Base-by-base conservation (phyloP, 768 basidiomycete species). In the Pisolithus sp. region DNA sequence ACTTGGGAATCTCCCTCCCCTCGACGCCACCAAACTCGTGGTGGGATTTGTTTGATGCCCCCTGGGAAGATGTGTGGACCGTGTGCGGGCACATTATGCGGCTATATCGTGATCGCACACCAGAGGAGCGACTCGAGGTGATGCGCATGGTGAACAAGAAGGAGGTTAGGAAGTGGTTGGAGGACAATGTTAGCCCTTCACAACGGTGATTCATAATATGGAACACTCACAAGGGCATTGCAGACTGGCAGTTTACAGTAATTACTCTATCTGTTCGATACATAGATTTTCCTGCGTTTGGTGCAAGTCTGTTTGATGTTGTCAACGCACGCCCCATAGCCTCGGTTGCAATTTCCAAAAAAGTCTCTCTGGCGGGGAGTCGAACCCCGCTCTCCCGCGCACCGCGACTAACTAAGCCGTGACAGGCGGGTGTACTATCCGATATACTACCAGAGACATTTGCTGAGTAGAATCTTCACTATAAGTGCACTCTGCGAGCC, bases 41-140 rank as follows among this genome's bases (percentile, higher is more conserved):
- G 96, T 95, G 89, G 86, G 82, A 88, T 41, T 74, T 98, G 6
- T 99, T 99, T 61, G 96, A 98, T 63, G 89, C 91, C 0, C 75
- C 82, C 0, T 89, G 83, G 82, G 90, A 93, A 49, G 94, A 96
- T 59, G 76, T 96, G 24, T 87, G 86, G 84, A 82, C 76, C 58
- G 82, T 93, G 7, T 85, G 85, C 53, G 92, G 90, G n/a, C 76
- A 79, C 59, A 78, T 95, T 47, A 88, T 90, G 86, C 76, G 85
- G 38, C 70, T 97, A 4, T 97, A 89, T 64, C 76, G 83, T 4
- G 63, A 73, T 45, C 74, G 84, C 47, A 73, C 67, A 9, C 64
- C 57, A 20, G 68, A 70, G 45, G 73, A 76, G 23, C 77, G 75
- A 50, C 68, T 74, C 50, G 73, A 80, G 28, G 66, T 82, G 44